These are phyloP conservation scores for Sedum album DNA, from an alignment of 164 flowering plant species.

Conservation along the genomic window DNA sequence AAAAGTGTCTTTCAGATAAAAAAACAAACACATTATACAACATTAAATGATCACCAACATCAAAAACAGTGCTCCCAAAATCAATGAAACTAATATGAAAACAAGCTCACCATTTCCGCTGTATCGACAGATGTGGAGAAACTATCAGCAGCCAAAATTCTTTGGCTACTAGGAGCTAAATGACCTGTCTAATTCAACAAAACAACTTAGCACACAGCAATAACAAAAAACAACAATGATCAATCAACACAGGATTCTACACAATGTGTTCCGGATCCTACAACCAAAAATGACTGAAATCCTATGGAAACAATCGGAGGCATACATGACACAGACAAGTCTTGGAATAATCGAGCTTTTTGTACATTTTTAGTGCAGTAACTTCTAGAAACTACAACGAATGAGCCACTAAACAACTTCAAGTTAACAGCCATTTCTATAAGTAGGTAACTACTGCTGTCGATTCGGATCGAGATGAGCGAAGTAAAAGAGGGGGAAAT, in stretches of 20 bases:
- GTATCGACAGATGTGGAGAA: slow-evolving; percentile 19
- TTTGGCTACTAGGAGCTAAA: slow-evolving; percentile 30
- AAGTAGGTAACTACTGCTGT: neutral
- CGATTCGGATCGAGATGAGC: neutral
- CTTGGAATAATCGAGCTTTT: neutral
- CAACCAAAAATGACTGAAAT: too few species aligned
- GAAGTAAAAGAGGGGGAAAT: neutral
- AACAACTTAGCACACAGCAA: neutral
- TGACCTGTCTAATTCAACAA: slow-evolving; percentile 46
- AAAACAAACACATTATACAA: neutral
- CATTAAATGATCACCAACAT: too few species aligned
- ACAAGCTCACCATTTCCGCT: slow-evolving; percentile 36
- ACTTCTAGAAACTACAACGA: neutral
- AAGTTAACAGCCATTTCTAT: neutral
- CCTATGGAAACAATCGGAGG: neutral
- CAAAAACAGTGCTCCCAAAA: neutral
- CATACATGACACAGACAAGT: neutral
- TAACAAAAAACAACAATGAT: too few species aligned
- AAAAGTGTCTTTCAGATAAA: neutral
- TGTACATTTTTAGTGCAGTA: neutral
- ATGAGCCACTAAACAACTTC: neutral
- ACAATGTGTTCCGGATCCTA: too few species aligned
- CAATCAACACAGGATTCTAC: neutral
- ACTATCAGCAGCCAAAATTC: slow-evolving; percentile 20
- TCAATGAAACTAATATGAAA: neutral